Evolutionary conservation across 73 alveolate genomes (phyloP).

Genomic region (Durusdinium trenchii): DNA sequence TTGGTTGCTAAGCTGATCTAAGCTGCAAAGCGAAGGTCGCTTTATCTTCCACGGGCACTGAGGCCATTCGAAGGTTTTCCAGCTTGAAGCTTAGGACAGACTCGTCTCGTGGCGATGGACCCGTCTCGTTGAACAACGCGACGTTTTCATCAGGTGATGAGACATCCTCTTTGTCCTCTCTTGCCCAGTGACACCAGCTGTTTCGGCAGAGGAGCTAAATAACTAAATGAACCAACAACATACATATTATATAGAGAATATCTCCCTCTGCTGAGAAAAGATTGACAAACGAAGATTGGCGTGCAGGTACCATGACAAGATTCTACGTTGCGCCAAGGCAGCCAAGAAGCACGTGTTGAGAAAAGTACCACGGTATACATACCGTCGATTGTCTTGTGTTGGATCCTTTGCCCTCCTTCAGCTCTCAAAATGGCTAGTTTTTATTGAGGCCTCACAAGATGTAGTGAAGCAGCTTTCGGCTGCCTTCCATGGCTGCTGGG

Average conservation of each 20-base stretch:
- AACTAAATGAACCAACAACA: too few species aligned
- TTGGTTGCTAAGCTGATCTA: neutral
- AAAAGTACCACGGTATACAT: neutral
- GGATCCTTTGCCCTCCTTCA: too few species aligned
- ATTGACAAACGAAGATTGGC: neutral
- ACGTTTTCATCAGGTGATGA: neutral
- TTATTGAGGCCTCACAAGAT: too few species aligned
- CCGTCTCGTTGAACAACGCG: neutral
- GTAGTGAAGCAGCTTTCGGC: too few species aligned
- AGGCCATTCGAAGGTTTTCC: constrained; percentile 4
- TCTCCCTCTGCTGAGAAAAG: neutral
- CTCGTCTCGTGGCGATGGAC: neutral
- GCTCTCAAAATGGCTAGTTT: too few species aligned
- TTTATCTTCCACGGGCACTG: neutral
- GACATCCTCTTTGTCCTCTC: neutral
- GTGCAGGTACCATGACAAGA: constrained; percentile 49
- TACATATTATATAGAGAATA: too few species aligned
- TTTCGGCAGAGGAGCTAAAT: neutral
- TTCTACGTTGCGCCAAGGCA: constrained; percentile 74
- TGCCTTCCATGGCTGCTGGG: too few species aligned
- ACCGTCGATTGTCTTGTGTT: too few species aligned
- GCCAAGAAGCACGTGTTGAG: neutral
- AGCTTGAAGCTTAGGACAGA: neutral
- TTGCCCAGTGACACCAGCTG: constrained; percentile 24
- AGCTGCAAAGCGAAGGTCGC: neutral